Percentiles rank a stretch among this genome's conserved stretches.
These are phyloP conservation scores for Fonsecaea multimorphosa DNA, from an alignment of 2,329 filamentous ascomycete species.

Conservation along the genomic window DNA sequence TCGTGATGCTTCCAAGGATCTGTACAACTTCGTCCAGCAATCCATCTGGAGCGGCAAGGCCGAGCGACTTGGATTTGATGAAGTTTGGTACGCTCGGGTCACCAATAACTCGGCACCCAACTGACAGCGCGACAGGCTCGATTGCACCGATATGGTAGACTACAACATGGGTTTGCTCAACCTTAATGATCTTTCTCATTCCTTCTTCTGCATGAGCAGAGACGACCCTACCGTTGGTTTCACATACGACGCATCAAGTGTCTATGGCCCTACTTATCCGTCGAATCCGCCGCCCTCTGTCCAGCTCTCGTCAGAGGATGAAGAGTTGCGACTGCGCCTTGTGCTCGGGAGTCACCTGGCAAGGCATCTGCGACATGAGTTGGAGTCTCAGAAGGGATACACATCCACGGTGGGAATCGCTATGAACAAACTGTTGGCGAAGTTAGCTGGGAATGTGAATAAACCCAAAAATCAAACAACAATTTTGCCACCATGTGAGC, in stretches of 20 bases:
- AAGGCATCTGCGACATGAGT: slow-evolving; percentile 70
- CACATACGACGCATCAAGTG: slow-evolving; percentile 70
- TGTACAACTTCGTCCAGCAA: slow-evolving; percentile 74
- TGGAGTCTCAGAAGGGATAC: slow-evolving; percentile 80
- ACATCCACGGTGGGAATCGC: slow-evolving; percentile 87
- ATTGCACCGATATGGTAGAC: slow-evolving; percentile 83
- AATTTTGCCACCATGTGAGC: slow-evolving; percentile 69
- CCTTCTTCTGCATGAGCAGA: slow-evolving; percentile 79
- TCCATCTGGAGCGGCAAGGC: slow-evolving; percentile 79
- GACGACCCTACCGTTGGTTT: slow-evolving; percentile 82
- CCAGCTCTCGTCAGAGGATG: slow-evolving; percentile 28
- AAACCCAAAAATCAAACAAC: slow-evolving; percentile 91
- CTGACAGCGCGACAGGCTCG: slow-evolving; percentile 58
- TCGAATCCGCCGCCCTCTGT: background rate
- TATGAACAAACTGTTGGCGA: slow-evolving; percentile 84
- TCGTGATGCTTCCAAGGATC: slow-evolving; percentile 79
- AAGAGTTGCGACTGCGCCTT: slow-evolving; percentile 64
- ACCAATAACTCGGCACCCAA: slow-evolving; percentile 41
- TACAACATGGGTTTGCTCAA: slow-evolving; percentile 81
- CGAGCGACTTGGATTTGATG: slow-evolving; percentile 88
- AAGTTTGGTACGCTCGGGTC: slow-evolving; percentile 67
- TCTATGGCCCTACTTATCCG: slow-evolving; percentile 70
- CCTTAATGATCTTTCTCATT: slow-evolving; percentile 64
- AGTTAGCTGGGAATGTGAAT: slow-evolving; percentile 80
- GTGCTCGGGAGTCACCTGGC: slow-evolving; percentile 82